These are phyloP conservation scores for Trichomonascaceae sp. DNA, from an alignment of 1,139 yeast genomes.

Conservation along the genomic window DNA sequence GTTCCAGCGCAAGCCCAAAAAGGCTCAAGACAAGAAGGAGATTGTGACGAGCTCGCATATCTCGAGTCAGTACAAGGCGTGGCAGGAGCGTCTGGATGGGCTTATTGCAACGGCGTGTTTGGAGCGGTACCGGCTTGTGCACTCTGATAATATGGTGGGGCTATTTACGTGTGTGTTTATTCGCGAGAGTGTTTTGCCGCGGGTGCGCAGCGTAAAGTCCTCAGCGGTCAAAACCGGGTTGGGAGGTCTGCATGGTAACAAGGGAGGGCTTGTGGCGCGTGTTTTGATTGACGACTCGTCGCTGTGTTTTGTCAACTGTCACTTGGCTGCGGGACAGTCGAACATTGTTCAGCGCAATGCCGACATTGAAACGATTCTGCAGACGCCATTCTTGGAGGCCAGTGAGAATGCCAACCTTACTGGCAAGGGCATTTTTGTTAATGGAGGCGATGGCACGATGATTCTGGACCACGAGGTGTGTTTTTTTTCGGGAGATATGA, in stretches of 20 bases:
- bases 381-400: slow-evolving; percentile 41
- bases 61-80: slow-evolving; percentile 27
- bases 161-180: slow-evolving; percentile 57
- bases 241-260: slow-evolving; percentile 91
- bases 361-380: slow-evolving; percentile 60
- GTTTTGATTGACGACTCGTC: slow-evolving; percentile 63
- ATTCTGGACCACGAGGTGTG: slow-evolving; percentile 67
- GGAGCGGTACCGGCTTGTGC: slow-evolving; percentile 47
- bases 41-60: slow-evolving; percentile 21
- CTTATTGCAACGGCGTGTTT: slow-evolving; percentile 11
- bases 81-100: slow-evolving; percentile 24
- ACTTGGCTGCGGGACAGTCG: slow-evolving; percentile 80
- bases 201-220: slow-evolving; percentile 58
- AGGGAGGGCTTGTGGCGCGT: slow-evolving; percentile 85
- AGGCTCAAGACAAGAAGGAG: slow-evolving; percentile 14
- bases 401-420: slow-evolving; percentile 29
- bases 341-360: slow-evolving; percentile 72
- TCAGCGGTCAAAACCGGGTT: slow-evolving; percentile 83
- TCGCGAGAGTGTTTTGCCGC: slow-evolving; percentile 34
- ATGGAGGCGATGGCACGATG: slow-evolving; percentile 36
- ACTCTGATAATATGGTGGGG: slow-evolving; percentile 86
- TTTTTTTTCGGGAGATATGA: slow-evolving; percentile 91
- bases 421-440: slow-evolving; percentile 30
- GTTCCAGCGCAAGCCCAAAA: slow-evolving; percentile 34
- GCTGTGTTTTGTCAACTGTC: slow-evolving; percentile 74